phyloP scores from a whole-genome alignment of 345 rosid genomes.

The Viola odorata region DNA sequence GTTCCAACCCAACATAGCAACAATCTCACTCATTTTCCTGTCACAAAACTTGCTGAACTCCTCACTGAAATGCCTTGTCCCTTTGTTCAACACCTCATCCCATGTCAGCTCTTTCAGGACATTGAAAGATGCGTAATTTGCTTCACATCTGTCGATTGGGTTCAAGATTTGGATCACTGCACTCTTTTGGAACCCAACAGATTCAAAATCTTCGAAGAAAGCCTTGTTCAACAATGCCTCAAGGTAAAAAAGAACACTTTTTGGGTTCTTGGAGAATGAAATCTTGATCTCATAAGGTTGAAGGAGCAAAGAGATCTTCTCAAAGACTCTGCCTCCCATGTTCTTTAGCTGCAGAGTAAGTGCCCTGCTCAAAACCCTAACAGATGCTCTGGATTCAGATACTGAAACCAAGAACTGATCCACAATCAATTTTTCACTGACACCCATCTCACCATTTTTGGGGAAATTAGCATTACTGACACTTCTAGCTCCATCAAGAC shows the following conservation, averaged over 20 bases:
- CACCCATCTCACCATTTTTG: conserved; percentile 26
- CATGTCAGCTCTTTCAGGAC: conserved; percentile 59
- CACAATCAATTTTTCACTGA: conserved; percentile 44
- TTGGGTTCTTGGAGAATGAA: conserved; percentile 55
- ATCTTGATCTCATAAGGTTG: conserved; percentile 64
- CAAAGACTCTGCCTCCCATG: conserved; percentile 53
- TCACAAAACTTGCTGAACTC: conserved; percentile 86
- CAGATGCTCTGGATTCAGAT: conserved; percentile 64
- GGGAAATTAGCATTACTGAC: conserved; percentile 6
- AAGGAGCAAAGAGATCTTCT: conserved; percentile 56
- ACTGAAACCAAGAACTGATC: conserved; percentile 54
- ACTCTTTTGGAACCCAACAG: conserved; percentile 58
- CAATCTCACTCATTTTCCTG: conserved; percentile 87
- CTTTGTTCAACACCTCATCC: conserved; percentile 78
- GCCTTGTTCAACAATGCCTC: conserved; percentile 66
- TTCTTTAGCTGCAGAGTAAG: conserved; percentile 55
- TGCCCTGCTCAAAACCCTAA: conserved; percentile 58
- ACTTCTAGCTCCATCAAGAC: conserved; percentile 57
- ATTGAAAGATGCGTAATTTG: conserved; percentile 53
- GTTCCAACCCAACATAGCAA: conserved; percentile 72
- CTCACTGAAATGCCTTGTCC: conserved; percentile 84
- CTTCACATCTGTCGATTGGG: conserved; percentile 68
- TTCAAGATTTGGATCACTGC: conserved; percentile 52
- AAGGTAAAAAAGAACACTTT: conserved; percentile 48
- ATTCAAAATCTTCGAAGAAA: conserved; percentile 87